A percentile compares a stretch with the other conserved stretches of the same genome.
These are phyloP conservation scores for Trichoderma breve DNA, from an alignment of 2,329 filamentous ascomycete species.

Conservation along the genomic window DNA sequence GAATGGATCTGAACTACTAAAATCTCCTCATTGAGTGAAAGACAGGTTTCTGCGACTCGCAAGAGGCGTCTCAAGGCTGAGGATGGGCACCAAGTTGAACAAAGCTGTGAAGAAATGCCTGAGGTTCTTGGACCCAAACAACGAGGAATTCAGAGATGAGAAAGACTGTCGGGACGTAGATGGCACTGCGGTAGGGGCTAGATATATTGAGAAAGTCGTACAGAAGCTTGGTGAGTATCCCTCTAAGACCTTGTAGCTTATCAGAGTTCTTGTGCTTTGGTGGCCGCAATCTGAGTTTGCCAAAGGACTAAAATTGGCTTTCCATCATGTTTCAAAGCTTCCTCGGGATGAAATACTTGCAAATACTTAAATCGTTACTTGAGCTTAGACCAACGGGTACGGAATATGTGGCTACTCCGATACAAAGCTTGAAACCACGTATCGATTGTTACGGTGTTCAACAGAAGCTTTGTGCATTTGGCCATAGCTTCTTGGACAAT, in stretches of 20 bases:
- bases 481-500: background rate
- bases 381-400: background rate
- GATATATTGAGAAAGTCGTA: constrained; percentile 32
- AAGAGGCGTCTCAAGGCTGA: constrained; percentile 31
- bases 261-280: background rate
- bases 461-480: background rate
- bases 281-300: background rate
- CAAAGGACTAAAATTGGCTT: background rate
- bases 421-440: background rate
- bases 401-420: background rate
- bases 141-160: constrained; percentile 31
- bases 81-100: constrained; percentile 33
- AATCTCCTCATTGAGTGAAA: constrained; percentile 1
- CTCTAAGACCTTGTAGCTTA: background rate
- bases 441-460: background rate
- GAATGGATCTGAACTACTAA: background rate
- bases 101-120: constrained; percentile 36
- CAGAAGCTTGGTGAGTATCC: background rate
- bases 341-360: too few relatives aligned
- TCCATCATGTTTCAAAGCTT: background rate
- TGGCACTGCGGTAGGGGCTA: constrained; percentile 31
- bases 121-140: constrained; percentile 33
- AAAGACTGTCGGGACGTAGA: constrained; percentile 32
- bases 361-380: too few relatives aligned
- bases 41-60: constrained; percentile 27